Base-by-base conservation (phyloP, 2,329 filamentous ascomycete genomes). In the Fusarium robinianum region DNA sequence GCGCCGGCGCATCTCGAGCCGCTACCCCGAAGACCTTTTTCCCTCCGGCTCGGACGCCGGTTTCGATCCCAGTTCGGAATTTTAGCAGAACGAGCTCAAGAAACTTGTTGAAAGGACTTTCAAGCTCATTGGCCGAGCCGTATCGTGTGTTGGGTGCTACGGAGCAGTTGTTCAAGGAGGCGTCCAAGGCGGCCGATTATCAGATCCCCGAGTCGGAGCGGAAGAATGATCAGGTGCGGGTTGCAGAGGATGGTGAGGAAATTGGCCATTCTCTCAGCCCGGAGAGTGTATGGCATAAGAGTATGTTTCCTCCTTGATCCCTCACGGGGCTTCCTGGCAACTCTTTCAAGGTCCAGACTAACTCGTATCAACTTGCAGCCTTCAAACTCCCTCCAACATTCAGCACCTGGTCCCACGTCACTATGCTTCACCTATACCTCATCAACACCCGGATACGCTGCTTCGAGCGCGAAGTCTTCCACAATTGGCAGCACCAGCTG, bases 381-480 rank as follows among this genome's bases (percentile, higher is more conserved):
- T 81, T 96, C 53, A 81, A 81, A 17, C 81, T 99, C 12, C 77
- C 80, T 21, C 88, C 90, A 1, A 97, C 90, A 0, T 99, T 99
- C 70, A 91, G 85, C 65, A 92, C 88, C 43, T 99, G 94, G 94
- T 88, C 90, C 14, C 91, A 97, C 70, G 85, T 97, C 30, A 94
- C 91, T 23, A 95, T 96, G 78, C 79, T 99, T 46, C 92, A 99
- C 75, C 87, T 99, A 79, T 97, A 96, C 75, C 80, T 96, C 46
- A 71, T 97, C 47, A 87, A 88, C 41, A 87, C 88, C 32, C 87
- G 91, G 43, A 75, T 96, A 59, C 87, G 94, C 54, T 85, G 84
- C 67, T 81, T 96, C 58, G 84, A 88, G 15, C 73, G 77, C 40
- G 79, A 85, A 15, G 76, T 80, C 56, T 84, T 87, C 57, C 78